Evolutionary conservation across 2,329 filamentous ascomycete genomes (phyloP), one percentile per base, ranked within the genome.

Genomic region (Colletotrichum graminicola): DNA sequence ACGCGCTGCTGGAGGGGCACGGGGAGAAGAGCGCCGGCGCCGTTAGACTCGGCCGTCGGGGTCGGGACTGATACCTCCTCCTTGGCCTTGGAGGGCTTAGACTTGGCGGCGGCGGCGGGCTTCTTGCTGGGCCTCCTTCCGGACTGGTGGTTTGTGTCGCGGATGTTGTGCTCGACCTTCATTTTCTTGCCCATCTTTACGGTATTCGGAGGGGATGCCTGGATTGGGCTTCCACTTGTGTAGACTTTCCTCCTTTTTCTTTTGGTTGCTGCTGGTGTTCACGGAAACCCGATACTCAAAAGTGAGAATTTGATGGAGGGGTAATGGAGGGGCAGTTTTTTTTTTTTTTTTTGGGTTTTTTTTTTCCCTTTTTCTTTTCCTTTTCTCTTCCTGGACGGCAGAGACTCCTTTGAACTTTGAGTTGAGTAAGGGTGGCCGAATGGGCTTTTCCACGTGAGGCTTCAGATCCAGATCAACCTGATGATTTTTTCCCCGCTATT

Each of bases 1-100:
- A 96, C 85, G 45, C 87, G 83, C 79, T 95, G 93, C 77, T 94
- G 92, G 54, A 64, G 45, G 34, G 59, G 7, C 2, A 57, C 21
- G 45, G 69, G 69, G 3, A 72, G 63, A 23, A 23, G 43, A n/a
- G 45, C 18, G 45, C 29, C 18, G 51, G 32, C 1, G 39, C 21
- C 29, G 26, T 66, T 23, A 12, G 51, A 14, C 12, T 64, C 47
- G 47, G 67, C 47, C 5, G 45, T 55, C 2, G 62, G 47, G 5
- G 59, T 26, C 4, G 43, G 57, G 5, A 36, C 26, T 7, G 36
- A 6, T 4, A 14, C 14, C 14, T 41, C 52, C 32, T 39, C 36
- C n/a, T 55, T 61, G 16, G 45, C 41, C 34, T 61, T 72, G 2
- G 60, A 39, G 6, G 64, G 45, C 41, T 57, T 65, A 26, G 62